Percentiles rank a stretch among this genome's conserved stretches.
Evolutionary conservation across 2,329 filamentous ascomycete genomes (phyloP).

Genomic region (Monilinia vaccinii-corymbosi): DNA sequence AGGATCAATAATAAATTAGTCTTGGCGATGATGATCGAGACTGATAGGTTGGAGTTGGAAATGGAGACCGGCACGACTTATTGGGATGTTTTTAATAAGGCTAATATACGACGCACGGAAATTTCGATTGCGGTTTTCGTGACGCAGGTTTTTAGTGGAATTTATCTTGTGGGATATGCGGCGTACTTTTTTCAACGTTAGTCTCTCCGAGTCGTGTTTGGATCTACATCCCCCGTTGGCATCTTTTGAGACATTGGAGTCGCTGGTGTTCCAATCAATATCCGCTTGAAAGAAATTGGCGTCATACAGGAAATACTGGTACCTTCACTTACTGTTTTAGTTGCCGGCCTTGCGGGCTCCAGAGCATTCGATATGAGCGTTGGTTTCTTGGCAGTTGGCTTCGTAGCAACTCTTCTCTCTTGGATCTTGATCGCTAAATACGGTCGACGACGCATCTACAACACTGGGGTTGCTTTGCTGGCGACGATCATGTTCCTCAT

Average conservation of each 20-base stretch:
- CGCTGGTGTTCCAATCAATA: background rate
- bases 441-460: constrained; percentile 53
- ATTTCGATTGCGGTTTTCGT: constrained; percentile 47
- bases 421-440: constrained; percentile 56
- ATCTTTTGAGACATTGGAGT: background rate
- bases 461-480: constrained; percentile 45
- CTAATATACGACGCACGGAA: constrained; percentile 44
- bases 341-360: constrained; percentile 47
- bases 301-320: background rate
- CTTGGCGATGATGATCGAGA: constrained; percentile 46
- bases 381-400: constrained; percentile 53
- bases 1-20: constrained; percentile 32
- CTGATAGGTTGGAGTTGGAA: constrained; percentile 43
- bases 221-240: background rate
- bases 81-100: constrained; percentile 42
- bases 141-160: constrained; percentile 52
- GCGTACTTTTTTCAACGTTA: constrained; percentile 46
- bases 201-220: background rate
- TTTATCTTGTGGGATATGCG: constrained; percentile 54
- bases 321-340: constrained; percentile 22
- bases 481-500: constrained; percentile 44
- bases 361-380: constrained; percentile 52
- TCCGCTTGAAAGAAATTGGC: background rate
- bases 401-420: constrained; percentile 52
- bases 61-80: constrained; percentile 36